Conservation (phyloP, 2,329 filamentous ascomycete species). For the Penicillium sp. region DNA sequence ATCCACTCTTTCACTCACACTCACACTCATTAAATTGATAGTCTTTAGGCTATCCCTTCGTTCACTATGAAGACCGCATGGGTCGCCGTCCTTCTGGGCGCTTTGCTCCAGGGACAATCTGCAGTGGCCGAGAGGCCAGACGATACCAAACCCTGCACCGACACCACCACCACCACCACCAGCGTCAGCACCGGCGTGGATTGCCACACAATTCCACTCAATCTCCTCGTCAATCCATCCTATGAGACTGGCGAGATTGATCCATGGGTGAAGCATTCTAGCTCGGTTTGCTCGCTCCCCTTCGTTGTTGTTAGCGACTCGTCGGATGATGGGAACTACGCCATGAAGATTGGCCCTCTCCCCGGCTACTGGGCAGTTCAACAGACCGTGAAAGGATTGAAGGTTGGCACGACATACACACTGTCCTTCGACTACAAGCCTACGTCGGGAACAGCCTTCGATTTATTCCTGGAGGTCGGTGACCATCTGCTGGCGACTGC, state of each 20-base stretch:
- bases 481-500: background rate
- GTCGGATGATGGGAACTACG: background rate
- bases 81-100: background rate
- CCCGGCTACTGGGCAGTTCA: background rate
- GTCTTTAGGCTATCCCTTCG: background rate
- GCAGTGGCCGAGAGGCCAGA: background rate
- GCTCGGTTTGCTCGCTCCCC: background rate
- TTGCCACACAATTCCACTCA: background rate
- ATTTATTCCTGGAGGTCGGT: background rate
- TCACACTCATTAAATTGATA: background rate
- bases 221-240: background rate
- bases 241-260: background rate
- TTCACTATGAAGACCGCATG: background rate
- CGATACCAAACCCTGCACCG: background rate
- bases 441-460: background rate
- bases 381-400: background rate
- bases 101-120: background rate
- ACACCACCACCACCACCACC: too few relatives aligned
- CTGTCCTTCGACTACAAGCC: background rate
- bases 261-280: background rate
- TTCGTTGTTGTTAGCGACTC: background rate
- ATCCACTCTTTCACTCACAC: background rate
- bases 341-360: background rate
- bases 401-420: background rate
- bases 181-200: background rate